Evolutionary conservation across 768 basidiomycete species (phyloP), one percentile per base, ranked within the genome.

Genomic region (Suillus alpinus): DNA sequence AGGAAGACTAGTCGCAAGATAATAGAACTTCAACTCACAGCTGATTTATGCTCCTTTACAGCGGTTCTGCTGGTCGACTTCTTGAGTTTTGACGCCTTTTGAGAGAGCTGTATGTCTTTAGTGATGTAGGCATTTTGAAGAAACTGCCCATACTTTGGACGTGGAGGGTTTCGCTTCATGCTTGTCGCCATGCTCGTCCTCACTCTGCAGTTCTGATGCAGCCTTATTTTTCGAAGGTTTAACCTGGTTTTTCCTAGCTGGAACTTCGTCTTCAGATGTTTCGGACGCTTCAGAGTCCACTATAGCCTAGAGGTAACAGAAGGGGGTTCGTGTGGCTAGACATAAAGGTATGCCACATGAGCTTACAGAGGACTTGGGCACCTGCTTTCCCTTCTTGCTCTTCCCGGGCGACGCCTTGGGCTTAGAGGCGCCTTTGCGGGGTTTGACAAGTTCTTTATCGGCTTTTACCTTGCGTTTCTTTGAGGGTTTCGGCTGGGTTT

Each of bases 401-500:
- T 39, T 55, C 10, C 18, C 49, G 49, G 36, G 37, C 9, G 53
- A 23, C 5, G 23, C 0, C 53, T 55, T 55, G 23, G 37, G 23
- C 37, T 37, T 55, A 26, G 53, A 55, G 16, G 36, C 23, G 5
- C 36, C 37, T 6, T 39, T 55, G 53, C 53, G 53, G 9, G 36
- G 23, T 39, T 39, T 55, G 9, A 39, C 23, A 26, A 7, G 53
- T 6, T 36, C 50, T 44, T 32, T 31, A 16, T 20, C 49, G 10
- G 50, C 18, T 12, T 10, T 53, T 29, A 16, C 31, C 57, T 65
- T 65, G 18, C 41, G 57, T 47, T 65, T 69, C 57, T 63, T 62
- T 10, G 34, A 14, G 6, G 20, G 23, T 39, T 59, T 62, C 14
- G 26, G 47, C 26, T 23, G 50, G 9, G 34, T 41, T 0, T 43